phyloP scores from a whole-genome alignment of 2,329 filamentous ascomycete genomes.

The Helotiales sp. region DNA sequence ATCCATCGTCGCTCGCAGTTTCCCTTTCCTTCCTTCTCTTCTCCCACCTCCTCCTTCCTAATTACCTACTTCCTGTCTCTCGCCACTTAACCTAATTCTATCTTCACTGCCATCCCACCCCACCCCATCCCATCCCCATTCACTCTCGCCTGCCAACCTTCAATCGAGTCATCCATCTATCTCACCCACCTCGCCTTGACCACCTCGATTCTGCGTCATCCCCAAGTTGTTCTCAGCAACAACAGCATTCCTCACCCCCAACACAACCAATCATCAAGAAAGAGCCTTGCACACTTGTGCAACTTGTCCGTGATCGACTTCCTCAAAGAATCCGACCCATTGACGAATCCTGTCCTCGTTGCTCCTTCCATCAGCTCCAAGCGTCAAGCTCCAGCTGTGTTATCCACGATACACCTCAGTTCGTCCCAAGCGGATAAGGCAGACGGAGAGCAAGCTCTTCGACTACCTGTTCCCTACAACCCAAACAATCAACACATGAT shows the following conservation, averaged over 20 bases:
- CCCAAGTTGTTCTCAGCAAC: conserved; percentile 32
- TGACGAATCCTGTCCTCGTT: not conserved
- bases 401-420: conserved; percentile 10
- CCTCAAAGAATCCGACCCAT: conserved; percentile 10
- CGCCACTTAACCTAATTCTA: conserved; percentile 24
- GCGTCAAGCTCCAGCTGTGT: conserved; percentile 13
- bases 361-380: conserved; percentile 1
- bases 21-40: conserved; percentile 44
- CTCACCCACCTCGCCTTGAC: conserved; percentile 27
- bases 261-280: conserved; percentile 17
- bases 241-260: conserved; percentile 28
- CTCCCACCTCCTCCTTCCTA: conserved; percentile 42
- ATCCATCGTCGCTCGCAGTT: conserved; percentile 40
- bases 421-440: conserved; percentile 35
- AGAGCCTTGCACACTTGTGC: conserved; percentile 22
- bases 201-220: conserved; percentile 34
- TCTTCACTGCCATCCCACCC: too few species aligned
- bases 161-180: conserved; percentile 29
- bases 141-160: conserved; percentile 11
- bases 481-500: conserved; percentile 48
- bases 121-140: too few species aligned
- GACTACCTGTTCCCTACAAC: conserved; percentile 50
- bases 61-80: conserved; percentile 35
- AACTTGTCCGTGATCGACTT: conserved; percentile 13
- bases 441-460: conserved; percentile 56